Evolutionary conservation across 768 basidiomycete genomes (phyloP).

Genomic region (Auricularia sp.): DNA sequence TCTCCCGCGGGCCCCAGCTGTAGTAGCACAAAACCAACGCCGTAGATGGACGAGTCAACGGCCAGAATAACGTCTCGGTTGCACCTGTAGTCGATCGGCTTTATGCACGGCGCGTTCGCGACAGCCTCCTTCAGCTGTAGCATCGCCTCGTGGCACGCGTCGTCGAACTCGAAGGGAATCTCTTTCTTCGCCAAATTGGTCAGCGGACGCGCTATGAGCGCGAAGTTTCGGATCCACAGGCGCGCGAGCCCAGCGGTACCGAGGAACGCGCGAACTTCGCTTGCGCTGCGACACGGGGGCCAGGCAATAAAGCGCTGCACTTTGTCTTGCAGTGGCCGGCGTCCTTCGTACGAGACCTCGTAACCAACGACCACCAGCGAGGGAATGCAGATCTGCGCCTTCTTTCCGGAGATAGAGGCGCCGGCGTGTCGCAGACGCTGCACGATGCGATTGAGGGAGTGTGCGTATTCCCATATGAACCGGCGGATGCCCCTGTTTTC

Average conservation of each 20-base stretch:
- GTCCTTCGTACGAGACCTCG: constrained; percentile 26
- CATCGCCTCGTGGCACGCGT: constrained; percentile 18
- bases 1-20: constrained; percentile 14
- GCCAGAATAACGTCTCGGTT: constrained; percentile 12
- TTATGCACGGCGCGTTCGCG: constrained; percentile 17
- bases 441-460: constrained; percentile 25
- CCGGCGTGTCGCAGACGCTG: constrained; percentile 29
- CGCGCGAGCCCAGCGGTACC: constrained; percentile 15
- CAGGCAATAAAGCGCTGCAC: constrained; percentile 17
- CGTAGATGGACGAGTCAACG: constrained; percentile 17
- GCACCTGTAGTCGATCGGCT: constrained; percentile 23
- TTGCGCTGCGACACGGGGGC: constrained; percentile 10
- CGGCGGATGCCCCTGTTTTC: constrained; percentile 26
- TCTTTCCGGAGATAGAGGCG: constrained; percentile 28
- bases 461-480: constrained; percentile 32
- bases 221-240: constrained; percentile 17
- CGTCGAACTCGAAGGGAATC: constrained; percentile 22
- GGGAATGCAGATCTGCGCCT: constrained; percentile 20
- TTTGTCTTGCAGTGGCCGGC: constrained; percentile 17
- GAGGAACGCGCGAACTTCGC: constrained; percentile 18
- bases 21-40: constrained; percentile 16
- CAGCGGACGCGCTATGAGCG: constrained; percentile 11
- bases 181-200: constrained; percentile 13
- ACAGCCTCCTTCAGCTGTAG: constrained; percentile 20
- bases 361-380: constrained; percentile 28